Evolutionary conservation across 2,329 filamentous ascomycete genomes (phyloP).

Genomic region (Dactylellina cionopaga): DNA sequence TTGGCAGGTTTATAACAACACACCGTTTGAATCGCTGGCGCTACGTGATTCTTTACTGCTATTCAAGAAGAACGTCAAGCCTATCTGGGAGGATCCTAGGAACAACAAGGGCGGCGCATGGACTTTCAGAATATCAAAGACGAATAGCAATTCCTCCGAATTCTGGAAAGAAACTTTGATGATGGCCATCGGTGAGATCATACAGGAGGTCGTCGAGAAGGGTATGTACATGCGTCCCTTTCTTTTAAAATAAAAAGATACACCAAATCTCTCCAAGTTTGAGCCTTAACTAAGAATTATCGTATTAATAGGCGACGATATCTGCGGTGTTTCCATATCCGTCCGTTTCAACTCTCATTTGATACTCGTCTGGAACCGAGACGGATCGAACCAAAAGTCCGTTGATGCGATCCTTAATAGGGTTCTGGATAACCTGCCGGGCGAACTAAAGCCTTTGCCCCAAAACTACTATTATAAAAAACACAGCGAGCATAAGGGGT

Average conservation of each 20-base stretch:
- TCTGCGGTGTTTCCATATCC: slow-evolving; percentile 87
- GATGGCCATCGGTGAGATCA: slow-evolving; percentile 82
- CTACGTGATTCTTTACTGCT: slow-evolving; percentile 81
- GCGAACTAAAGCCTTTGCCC: slow-evolving; percentile 75
- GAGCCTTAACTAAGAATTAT: too few species aligned
- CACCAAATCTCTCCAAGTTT: too few species aligned
- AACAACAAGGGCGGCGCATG: slow-evolving; percentile 87
- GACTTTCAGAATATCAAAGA: slow-evolving; percentile 90
- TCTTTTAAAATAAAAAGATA: too few species aligned
- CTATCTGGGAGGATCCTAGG: slow-evolving; percentile 85
- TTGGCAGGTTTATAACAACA: slow-evolving; percentile 84
- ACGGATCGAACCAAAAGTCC: slow-evolving; percentile 80
- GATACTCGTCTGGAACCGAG: slow-evolving; percentile 92
- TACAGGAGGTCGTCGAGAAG: slow-evolving; percentile 77
- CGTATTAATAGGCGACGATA: slow-evolving; percentile 73
- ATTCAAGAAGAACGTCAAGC: slow-evolving; percentile 80
- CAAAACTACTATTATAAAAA: slow-evolving; percentile 78
- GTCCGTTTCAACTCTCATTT: slow-evolving; percentile 89
- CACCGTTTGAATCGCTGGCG: slow-evolving; percentile 77
- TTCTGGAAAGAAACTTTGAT: slow-evolving; percentile 85
- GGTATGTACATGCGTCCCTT: slow-evolving; percentile 66
- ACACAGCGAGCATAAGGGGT: slow-evolving; percentile 87
- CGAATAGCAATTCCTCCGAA: slow-evolving; percentile 69
- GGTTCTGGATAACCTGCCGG: slow-evolving; percentile 77
- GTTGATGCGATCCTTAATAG: slow-evolving; percentile 77